Percentiles rank a stretch among this genome's conserved stretches.
Conservation (phyloP, 768 basidiomycete species). For the Russula foetens region DNA sequence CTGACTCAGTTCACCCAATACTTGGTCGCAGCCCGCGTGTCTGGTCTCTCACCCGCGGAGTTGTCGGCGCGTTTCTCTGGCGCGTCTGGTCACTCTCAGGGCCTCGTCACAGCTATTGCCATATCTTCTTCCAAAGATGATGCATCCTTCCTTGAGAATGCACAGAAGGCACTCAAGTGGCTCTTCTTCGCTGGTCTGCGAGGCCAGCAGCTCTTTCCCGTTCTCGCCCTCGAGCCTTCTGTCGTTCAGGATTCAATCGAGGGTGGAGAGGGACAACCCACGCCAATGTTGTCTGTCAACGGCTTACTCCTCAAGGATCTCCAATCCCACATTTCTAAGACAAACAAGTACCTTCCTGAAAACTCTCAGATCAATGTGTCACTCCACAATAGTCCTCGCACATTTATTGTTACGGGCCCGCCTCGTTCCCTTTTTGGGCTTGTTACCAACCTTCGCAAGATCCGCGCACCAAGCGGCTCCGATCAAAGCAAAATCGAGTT, state of each 20-base stretch:
- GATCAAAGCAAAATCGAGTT: slow-evolving; percentile 94
- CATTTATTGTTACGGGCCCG: slow-evolving; percentile 90
- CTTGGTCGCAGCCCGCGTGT: slow-evolving; percentile 67
- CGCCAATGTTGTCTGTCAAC: slow-evolving; percentile 88
- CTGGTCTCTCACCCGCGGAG: slow-evolving; percentile 70
- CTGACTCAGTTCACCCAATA: slow-evolving; percentile 95
- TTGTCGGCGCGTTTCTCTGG: slow-evolving; percentile 71
- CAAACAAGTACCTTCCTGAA: slow-evolving; percentile 74
- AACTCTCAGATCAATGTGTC: slow-evolving; percentile 80
- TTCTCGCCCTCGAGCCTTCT: slow-evolving; percentile 79
- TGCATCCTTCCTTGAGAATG: slow-evolving; percentile 67
- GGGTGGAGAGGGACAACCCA: slow-evolving; percentile 88
- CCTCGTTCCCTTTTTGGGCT: slow-evolving; percentile 89
- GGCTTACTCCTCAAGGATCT: slow-evolving; percentile 73
- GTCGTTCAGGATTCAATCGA: slow-evolving; percentile 84
- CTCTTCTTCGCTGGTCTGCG: slow-evolving; percentile 91
- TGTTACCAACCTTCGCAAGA: slow-evolving; percentile 82
- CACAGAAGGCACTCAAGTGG: slow-evolving; percentile 80
- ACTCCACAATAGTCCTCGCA: slow-evolving; percentile 87
- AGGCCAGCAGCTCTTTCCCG: slow-evolving; percentile 90
- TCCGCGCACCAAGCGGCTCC: slow-evolving; percentile 75
- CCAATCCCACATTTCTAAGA: slow-evolving; percentile 73
- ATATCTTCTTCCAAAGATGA: slow-evolving; percentile 74
- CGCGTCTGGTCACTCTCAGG: slow-evolving; percentile 96
- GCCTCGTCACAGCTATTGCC: slow-evolving; percentile 88